phyloP scores from a whole-genome alignment of 2,329 filamentous ascomycete genomes.

The Sporothrix luriei region DNA sequence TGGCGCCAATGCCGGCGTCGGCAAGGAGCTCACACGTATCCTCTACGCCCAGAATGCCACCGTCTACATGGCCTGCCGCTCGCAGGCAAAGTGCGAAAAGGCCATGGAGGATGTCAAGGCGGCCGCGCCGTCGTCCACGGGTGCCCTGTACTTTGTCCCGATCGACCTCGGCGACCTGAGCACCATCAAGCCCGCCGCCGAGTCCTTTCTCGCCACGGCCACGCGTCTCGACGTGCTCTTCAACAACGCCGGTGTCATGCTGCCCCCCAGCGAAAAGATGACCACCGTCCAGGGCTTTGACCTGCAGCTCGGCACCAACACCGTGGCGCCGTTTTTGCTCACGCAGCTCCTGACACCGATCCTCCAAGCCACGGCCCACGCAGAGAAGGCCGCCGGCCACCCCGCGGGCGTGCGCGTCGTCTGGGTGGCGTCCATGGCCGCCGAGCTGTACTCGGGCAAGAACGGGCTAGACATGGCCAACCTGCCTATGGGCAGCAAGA shows the following conservation, averaged over 20 bases:
- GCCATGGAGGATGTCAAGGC: conserved; percentile 49
- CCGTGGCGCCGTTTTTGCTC: conserved; percentile 36
- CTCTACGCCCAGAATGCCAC: conserved; percentile 55
- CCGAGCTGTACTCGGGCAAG: conserved; percentile 26
- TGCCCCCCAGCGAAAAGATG: conserved; percentile 35
- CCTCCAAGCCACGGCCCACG: conserved; percentile 35
- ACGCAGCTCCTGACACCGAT: conserved; percentile 39
- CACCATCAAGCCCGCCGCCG: conserved; percentile 38
- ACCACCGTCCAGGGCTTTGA: conserved; percentile 52
- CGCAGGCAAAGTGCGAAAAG: conserved; percentile 44
- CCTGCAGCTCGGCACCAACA: conserved; percentile 37
- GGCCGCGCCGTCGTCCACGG: conserved; percentile 34
- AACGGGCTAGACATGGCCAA: conserved; percentile 36
- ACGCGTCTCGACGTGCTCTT: conserved; percentile 45
- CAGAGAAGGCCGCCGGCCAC: conserved; percentile 8
- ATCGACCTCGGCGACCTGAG: conserved; percentile 42
- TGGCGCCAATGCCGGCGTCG: conserved; percentile 45
- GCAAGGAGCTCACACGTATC: conserved; percentile 52
- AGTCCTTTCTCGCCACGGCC: conserved; percentile 37
- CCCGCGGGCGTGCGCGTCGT: conserved; percentile 36
- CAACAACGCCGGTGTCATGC: conserved; percentile 49
- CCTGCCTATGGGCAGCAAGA: conserved; percentile 33
- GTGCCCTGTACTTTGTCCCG: conserved; percentile 43
- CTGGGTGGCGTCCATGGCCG: conserved; percentile 37
- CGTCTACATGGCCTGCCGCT: conserved; percentile 56